These are phyloP conservation scores for Murraya koenigii DNA, from an alignment of 345 rosid species.

Conservation along the genomic window DNA sequence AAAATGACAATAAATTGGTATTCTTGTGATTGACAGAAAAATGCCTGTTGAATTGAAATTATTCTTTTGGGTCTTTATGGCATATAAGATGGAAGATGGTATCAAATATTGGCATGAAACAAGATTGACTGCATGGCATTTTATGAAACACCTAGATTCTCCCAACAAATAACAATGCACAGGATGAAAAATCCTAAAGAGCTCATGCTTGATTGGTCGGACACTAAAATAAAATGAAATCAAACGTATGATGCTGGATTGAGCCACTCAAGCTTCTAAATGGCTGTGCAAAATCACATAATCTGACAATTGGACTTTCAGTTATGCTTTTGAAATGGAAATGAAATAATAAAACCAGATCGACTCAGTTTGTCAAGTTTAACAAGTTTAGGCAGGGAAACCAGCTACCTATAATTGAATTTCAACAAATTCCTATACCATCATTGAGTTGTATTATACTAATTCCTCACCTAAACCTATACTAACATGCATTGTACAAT, in stretches of 20 bases:
- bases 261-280: background rate
- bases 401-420: background rate
- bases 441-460: background rate
- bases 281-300: background rate
- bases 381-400: background rate
- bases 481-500: background rate
- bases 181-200: background rate
- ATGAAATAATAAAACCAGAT: background rate
- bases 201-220: background rate
- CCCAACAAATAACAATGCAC: background rate
- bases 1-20: background rate
- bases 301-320: background rate
- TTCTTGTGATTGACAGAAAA: background rate
- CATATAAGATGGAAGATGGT: background rate
- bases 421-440: background rate
- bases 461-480: background rate
- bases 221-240: background rate
- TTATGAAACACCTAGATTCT: background rate
- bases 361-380: background rate
- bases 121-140: background rate
- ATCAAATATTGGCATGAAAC: background rate
- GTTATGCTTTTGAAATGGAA: background rate
- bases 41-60: background rate
- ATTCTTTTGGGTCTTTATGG: background rate
- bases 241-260: background rate